Percentiles rank a stretch among this genome's conserved stretches.
phyloP scores from a whole-genome alignment of 2,329 filamentous ascomycete genomes.

The Cercospora zeina region DNA sequence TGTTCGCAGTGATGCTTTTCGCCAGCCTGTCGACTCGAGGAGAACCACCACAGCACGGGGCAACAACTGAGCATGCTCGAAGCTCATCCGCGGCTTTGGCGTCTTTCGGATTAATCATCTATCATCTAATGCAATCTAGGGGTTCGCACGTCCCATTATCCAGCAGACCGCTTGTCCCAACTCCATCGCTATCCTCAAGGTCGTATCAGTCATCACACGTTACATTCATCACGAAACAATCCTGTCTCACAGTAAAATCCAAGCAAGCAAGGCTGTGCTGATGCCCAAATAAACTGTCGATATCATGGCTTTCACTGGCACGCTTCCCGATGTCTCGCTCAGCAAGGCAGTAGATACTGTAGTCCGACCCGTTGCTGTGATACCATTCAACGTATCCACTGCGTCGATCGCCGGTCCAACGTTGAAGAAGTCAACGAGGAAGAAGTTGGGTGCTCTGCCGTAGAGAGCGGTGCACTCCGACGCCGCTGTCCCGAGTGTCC shows the following conservation, averaged over 20 bases:
- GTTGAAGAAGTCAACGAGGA: slow-evolving; percentile 51
- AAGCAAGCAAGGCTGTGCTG: slow-evolving; percentile 24
- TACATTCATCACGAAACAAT: slow-evolving; percentile 18
- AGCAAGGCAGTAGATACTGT: slow-evolving; percentile 15
- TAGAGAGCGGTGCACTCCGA: slow-evolving; percentile 44
- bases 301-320: slow-evolving; percentile 10
- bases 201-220: slow-evolving; percentile 21
- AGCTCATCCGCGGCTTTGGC: neutral
- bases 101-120: neutral
- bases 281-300: slow-evolving; percentile 25
- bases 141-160: neutral
- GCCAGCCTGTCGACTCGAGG: no score
- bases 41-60: no score
- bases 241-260: slow-evolving; percentile 25
- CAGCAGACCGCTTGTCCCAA: slow-evolving; percentile 8
- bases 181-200: slow-evolving; percentile 14
- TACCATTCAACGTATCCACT: slow-evolving; percentile 45
- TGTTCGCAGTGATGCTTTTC: neutral
- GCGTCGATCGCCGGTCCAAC: slow-evolving; percentile 47
- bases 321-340: slow-evolving; percentile 22
- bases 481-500: slow-evolving; percentile 49
- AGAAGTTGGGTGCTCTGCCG: slow-evolving; percentile 45
- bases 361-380: slow-evolving; percentile 26
- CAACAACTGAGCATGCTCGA: neutral
- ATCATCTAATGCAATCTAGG: neutral